phyloP scores from a whole-genome alignment of 208 protist species.

The Trypanosoma cruzi region DNA sequence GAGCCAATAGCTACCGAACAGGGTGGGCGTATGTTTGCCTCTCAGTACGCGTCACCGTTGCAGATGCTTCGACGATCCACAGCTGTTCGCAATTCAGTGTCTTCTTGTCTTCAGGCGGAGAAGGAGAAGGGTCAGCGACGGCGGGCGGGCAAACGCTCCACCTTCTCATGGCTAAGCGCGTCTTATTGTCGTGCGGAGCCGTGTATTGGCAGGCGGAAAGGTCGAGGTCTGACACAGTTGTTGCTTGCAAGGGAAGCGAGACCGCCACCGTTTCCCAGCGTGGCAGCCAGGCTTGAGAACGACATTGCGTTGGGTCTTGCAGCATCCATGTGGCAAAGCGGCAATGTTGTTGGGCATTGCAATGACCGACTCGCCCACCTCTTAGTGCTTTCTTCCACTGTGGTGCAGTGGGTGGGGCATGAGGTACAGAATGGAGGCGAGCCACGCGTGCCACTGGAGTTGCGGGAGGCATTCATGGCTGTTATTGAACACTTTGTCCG shows the following conservation, averaged over 20 bases:
- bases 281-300: conserved; percentile 28
- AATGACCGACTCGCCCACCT: conserved; percentile 28
- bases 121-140: not conserved
- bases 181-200: conserved; percentile 13
- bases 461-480: conserved; percentile 23
- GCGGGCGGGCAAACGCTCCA: no score
- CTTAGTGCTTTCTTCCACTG: conserved; percentile 19
- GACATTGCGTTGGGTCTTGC: conserved; percentile 25
- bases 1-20: conserved; percentile 11
- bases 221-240: not conserved
- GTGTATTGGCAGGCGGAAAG: not conserved
- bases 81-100: not conserved
- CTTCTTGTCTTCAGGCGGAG: not conserved
- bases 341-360: conserved; percentile 29
- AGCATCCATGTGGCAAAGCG: conserved; percentile 25
- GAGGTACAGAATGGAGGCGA: not conserved
- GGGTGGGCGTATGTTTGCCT: conserved; percentile 17
- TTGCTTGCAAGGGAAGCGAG: not conserved
- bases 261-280: conserved; percentile 26
- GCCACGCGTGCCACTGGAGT: conserved; percentile 5
- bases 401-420: conserved; percentile 14
- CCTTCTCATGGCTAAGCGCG: not conserved
- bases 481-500: conserved; percentile 20
- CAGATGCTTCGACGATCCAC: conserved; percentile 18
- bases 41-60: conserved; percentile 18